phyloP scores from a whole-genome alignment of 2,329 filamentous ascomycete species.

The Ascochyta lentis region DNA sequence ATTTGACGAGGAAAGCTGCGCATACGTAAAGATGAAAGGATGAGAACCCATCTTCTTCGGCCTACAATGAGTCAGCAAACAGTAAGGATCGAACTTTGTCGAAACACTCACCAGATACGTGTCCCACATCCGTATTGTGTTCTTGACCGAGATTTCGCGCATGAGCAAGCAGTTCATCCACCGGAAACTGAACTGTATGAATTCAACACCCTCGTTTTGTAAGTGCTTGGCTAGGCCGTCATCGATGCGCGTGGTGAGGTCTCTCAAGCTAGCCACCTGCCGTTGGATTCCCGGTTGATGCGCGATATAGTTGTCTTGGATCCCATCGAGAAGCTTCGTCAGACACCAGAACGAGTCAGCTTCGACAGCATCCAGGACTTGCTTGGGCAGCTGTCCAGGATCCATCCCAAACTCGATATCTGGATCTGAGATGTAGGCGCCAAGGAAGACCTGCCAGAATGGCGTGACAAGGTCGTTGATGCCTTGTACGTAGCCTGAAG shows the following conservation, averaged over 20 bases:
- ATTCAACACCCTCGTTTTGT: conserved; percentile 90
- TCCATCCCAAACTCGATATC: conserved; percentile 96
- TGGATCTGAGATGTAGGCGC: conserved; percentile 91
- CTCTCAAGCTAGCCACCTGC: conserved; percentile 86
- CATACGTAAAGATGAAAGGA: conserved; percentile 99
- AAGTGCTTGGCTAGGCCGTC: conserved; percentile 83
- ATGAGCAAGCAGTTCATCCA: conserved; percentile 99
- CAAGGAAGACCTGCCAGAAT: conserved; percentile 97
- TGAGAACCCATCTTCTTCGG: conserved; percentile 97
- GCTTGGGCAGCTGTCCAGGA: conserved; percentile 86
- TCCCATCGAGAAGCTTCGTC: conserved; percentile 96
- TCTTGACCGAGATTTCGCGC: conserved; percentile 95
- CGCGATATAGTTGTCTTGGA: conserved; percentile 98
- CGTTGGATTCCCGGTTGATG: conserved; percentile 96
- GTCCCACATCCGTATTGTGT: conserved; percentile 99
- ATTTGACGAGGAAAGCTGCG: conserved; percentile 96
- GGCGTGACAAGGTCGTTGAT: conserved; percentile 98
- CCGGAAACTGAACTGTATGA: conserved; percentile 98
- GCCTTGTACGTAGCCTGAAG: conserved; percentile 96
- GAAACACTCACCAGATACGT: conserved; percentile 82
- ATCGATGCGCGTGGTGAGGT: conserved; percentile 91
- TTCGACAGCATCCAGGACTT: conserved; percentile 94
- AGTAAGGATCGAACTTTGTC: neutral
- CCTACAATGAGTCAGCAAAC: conserved; percentile 60
- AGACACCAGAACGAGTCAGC: conserved; percentile 99